Conservation (phyloP, 371 early-diverging fungal genomes). For the Racocetra persica region DNA sequence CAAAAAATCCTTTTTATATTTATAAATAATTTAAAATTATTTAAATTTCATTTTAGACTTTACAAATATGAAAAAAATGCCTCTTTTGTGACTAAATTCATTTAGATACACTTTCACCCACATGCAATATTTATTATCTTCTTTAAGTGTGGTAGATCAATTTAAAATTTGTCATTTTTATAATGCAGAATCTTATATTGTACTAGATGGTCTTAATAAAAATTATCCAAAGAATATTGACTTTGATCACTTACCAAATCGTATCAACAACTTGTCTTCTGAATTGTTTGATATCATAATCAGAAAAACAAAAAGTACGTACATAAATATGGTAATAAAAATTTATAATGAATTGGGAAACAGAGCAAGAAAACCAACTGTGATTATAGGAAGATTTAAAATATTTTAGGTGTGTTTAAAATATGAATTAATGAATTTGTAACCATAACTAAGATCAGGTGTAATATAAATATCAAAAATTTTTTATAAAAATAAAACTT, state of each 20-base stretch:
- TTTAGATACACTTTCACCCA: too few species aligned
- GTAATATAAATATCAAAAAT: too few species aligned
- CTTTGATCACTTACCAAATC: neutral
- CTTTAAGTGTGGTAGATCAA: neutral
- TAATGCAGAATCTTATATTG: neutral
- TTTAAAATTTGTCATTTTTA: constrained; percentile 5
- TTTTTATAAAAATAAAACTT: too few species aligned
- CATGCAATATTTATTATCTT: too few species aligned
- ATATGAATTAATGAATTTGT: too few species aligned
- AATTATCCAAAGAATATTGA: constrained; percentile 17
- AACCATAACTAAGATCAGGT: too few species aligned
- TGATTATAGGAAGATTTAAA: constrained; percentile 24
- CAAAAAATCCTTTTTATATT: too few species aligned
- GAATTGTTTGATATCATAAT: constrained; percentile 1
- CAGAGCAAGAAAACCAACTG: constrained; percentile 16
- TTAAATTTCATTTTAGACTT: too few species aligned
- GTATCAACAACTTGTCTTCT: neutral
- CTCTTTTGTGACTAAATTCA: too few species aligned
- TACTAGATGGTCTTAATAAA: constrained; percentile 22
- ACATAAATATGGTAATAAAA: neutral
- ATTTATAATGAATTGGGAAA: neutral
- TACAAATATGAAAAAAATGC: too few species aligned
- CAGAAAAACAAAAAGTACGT: neutral
- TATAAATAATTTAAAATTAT: too few species aligned
- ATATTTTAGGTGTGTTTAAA: neutral